phyloP scores from a whole-genome alignment of 441 rosid species.

The Mallotus japonicus region DNA sequence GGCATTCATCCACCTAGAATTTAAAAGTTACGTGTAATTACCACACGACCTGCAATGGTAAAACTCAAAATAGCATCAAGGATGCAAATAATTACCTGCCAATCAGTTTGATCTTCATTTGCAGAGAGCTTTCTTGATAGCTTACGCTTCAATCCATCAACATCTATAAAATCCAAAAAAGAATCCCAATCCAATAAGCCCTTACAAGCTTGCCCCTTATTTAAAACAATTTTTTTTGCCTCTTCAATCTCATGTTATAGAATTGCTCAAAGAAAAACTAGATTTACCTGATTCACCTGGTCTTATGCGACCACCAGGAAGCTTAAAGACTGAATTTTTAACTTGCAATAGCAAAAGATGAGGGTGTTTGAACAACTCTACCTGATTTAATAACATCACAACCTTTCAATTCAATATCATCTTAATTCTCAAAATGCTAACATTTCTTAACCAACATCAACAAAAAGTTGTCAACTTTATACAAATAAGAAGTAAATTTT shows the following conservation, averaged over 20 bases:
- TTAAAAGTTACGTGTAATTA: neutral
- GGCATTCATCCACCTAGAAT: slow-evolving; percentile 66
- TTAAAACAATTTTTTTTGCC: neutral
- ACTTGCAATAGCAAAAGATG: slow-evolving; percentile 74
- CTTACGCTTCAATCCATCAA: slow-evolving; percentile 68
- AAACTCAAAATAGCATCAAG: neutral
- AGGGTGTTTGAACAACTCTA: slow-evolving; percentile 85
- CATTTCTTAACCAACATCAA: neutral
- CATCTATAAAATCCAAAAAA: slow-evolving; percentile 40
- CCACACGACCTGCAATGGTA: neutral
- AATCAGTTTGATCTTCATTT: slow-evolving; percentile 41
- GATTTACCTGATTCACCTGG: slow-evolving; percentile 73
- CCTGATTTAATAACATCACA: slow-evolving; percentile 44
- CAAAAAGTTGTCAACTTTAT: neutral
- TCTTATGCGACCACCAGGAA: slow-evolving; percentile 86
- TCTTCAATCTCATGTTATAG: neutral
- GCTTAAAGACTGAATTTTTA: slow-evolving; percentile 63
- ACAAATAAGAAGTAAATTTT: neutral
- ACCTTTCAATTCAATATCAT: slow-evolving; percentile 1
- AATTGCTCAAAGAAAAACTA: slow-evolving; percentile 11
- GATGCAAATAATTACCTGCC: slow-evolving; percentile 50
- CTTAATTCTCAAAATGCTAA: neutral
- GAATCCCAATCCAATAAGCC: slow-evolving; percentile 13
- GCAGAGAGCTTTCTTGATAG: slow-evolving; percentile 60
- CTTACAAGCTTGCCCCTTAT: slow-evolving; percentile 1